Base-by-base conservation (phyloP, 768 basidiomycete genomes). In the Macrolepiota fuliginosa region DNA sequence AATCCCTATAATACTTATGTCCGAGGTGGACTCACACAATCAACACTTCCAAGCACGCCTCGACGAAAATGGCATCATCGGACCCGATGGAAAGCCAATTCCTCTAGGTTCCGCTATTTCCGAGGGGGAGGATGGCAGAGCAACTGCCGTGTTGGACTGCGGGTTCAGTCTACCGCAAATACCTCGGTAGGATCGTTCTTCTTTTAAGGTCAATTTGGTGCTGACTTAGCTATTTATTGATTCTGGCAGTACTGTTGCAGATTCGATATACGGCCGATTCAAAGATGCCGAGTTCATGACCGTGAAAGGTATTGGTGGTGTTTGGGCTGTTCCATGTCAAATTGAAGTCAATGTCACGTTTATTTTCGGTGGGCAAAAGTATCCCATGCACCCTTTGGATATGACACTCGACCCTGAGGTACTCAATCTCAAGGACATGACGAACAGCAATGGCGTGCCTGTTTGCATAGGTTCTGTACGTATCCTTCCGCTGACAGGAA, bases 231-330 rank as follows among this genome's bases (percentile, higher is more conserved):
- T 40, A 40, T 19, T 45, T 7, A 32, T 32, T 7, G 15, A 45
- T n/a, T 45, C 17, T 7, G 42, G 19, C n/a, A 45, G 47, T 13
- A 27, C n/a, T 9, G 47, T 49, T 24, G 83, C 90, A 4, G 89
- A 93, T 65, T 88, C 88, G 19, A 91, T 93, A 63, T 93, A 93
- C 67, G 88, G 91, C 11, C 83, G 89, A 40, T 88, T 92, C 10
- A 83, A 81, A 59, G 90, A 88, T 32, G 90, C 92, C 9, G 78
- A 79, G 54, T 92, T 87, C 72, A 85, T 87, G 65, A 64, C 76
- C 9, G 66, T 72, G 22, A 59, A 74, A 24, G 66, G 63, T 56
- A 56, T 81, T 13, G 83, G 85, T 13, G 69, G 77, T 11, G 73
- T 79, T 35, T 92, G 87, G 85, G 76, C 78, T 10, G 64, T 91